phyloP scores from a whole-genome alignment of 306 rosid genomes.

The Astragalus glycyphyllos region DNA sequence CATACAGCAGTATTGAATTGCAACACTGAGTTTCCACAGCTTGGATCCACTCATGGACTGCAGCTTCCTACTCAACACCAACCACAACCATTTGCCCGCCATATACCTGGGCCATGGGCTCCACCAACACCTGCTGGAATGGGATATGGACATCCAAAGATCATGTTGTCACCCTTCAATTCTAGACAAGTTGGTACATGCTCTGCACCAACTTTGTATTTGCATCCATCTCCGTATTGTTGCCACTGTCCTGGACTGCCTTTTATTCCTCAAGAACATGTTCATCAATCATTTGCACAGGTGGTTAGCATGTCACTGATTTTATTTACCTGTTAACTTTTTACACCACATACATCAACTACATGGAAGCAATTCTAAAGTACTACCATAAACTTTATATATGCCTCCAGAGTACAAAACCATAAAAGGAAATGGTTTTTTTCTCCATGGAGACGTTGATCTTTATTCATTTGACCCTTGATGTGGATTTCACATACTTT shows the following conservation, averaged over 20 bases:
- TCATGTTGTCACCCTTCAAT: slow-evolving; percentile 71
- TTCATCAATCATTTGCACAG: slow-evolving; percentile 85
- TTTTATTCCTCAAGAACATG: slow-evolving; percentile 76
- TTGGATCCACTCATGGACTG: slow-evolving; percentile 80
- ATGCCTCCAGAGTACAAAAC: background rate
- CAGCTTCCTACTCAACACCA: slow-evolving; percentile 79
- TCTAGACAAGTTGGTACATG: slow-evolving; percentile 74
- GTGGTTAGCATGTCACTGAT: slow-evolving; percentile 41
- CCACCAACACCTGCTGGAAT: slow-evolving; percentile 72
- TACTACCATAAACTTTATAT: background rate
- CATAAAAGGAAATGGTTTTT: background rate
- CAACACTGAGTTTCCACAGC: slow-evolving; percentile 79
- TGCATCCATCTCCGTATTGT: slow-evolving; percentile 88
- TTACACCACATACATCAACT: background rate
- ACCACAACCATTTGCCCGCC: slow-evolving; percentile 72
- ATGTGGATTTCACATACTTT: background rate
- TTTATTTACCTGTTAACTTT: background rate
- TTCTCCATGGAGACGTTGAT: background rate
- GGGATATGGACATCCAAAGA: slow-evolving; percentile 86
- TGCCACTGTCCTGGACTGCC: slow-evolving; percentile 89
- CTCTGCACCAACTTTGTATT: slow-evolving; percentile 66
- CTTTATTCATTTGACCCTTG: background rate
- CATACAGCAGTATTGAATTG: slow-evolving; percentile 81
- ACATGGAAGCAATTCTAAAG: slow-evolving; percentile 8
- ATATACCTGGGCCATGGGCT: slow-evolving; percentile 79